Evolutionary conservation across 495 filamentous ascomycete species (phyloP).

Genomic region (Trichoderma reesei): DNA sequence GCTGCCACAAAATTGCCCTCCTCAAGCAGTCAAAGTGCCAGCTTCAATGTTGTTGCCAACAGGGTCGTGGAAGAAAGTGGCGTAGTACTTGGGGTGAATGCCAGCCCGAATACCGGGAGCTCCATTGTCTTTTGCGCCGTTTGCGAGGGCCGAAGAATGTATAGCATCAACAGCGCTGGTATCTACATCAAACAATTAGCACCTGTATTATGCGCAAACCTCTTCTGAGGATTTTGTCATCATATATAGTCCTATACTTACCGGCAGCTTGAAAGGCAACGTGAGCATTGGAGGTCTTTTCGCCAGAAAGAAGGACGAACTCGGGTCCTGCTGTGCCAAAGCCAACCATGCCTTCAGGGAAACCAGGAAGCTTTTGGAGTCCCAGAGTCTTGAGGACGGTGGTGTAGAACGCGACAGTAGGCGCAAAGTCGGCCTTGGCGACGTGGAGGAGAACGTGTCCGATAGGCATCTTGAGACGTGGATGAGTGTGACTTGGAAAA

Average conservation of each 20-base stretch:
- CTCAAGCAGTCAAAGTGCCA: conserved; percentile 5
- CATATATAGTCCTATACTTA: conserved; percentile 5
- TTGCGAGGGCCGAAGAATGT: not conserved
- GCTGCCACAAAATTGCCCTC: not conserved
- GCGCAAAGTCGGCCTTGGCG: conserved; percentile 13
- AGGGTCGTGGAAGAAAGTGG: conserved; percentile 28
- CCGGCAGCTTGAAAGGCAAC: conserved; percentile 18
- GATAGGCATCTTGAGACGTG: conserved; percentile 17
- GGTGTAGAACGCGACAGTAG: conserved; percentile 26
- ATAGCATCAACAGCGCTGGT: not conserved
- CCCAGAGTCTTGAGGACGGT: conserved; percentile 26
- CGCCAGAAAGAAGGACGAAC: not conserved
- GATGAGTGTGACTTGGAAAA: not conserved
- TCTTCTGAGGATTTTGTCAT: too few relatives aligned
- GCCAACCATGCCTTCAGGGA: not conserved
- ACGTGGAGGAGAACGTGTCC: conserved; percentile 19
- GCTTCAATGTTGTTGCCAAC: conserved; percentile 39
- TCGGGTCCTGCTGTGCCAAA: not conserved
- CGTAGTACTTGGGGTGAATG: conserved; percentile 10
- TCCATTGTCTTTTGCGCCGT: not conserved
- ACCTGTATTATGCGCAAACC: conserved; percentile 14
- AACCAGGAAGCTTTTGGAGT: not conserved
- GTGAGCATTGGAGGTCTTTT: conserved; percentile 13
- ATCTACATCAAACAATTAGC: not conserved
- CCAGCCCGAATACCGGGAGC: not conserved